Evolutionary conservation across 2,329 filamentous ascomycete species (phyloP), one percentile per base, ranked within the genome.

Genomic region (Diaporthe humulicola): DNA sequence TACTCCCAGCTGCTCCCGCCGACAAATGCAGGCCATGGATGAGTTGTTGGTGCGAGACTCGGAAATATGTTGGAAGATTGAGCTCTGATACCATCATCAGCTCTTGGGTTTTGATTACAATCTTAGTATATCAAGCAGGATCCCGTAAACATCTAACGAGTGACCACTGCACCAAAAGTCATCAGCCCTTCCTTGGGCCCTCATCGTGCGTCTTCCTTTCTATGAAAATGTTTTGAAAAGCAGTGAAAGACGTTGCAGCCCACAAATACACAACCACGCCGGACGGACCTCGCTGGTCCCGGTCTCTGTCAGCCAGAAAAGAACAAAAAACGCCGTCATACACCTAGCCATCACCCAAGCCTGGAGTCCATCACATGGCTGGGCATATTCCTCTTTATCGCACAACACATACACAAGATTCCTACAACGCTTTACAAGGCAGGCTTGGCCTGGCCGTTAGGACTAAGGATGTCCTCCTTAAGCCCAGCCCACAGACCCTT

Each of bases 401-500:
- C 48, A 38, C 4, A 52, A 54, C 14, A 67, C 28, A 61, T 30
- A 66, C 36, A 10, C 28, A 50, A 40, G 12, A 12, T 22, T 40
- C n/a, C 15, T 52, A 40, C 19, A 19, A 38, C 22, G 36, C 22
- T 22, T 66, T 25, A 74, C 52, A 71, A 73, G 75, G 81, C 79
- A 73, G 80, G 74, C 52, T 80, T 80, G 45, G 52, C 73, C 75
- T 79, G 81, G 76, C 77, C 78, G 40, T 14, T 48, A 30, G 70
- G 70, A 70, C 79, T 77, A 75, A 82, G 78, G 12, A 87, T 81
- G 78, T 90, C 88, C 30, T 91, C 88, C n/a, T 89, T 81, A 73
- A 92, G 82, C 17, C 90, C 88, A 79, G 85, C 87, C 88, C 88
- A 91, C 67, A 92, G 77, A 79, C 90, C 88, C 69, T 81, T 85